Evolutionary conservation across 1,139 yeast genomes (phyloP).

Genomic region (Tardiomyces blankii): DNA sequence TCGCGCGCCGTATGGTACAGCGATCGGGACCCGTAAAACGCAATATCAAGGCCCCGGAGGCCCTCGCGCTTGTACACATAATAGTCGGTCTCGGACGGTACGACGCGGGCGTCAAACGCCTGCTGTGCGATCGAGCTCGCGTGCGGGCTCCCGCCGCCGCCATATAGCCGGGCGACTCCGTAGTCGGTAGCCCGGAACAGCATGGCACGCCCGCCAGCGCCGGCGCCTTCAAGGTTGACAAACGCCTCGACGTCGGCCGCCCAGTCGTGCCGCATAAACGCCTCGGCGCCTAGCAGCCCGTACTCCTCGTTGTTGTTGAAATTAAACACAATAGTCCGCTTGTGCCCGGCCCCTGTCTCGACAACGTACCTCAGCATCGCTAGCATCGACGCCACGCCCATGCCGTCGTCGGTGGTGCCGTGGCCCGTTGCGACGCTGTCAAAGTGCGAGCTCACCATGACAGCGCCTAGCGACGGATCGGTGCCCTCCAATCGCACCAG

Average conservation of each 20-base stretch:
- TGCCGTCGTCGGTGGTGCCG: constrained; percentile 91
- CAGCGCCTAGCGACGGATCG: constrained; percentile 45
- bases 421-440: constrained; percentile 83
- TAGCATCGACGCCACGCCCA: constrained; percentile 76
- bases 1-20: constrained; percentile 75
- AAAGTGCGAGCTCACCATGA: constrained; percentile 73
- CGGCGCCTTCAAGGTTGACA: constrained; percentile 89
- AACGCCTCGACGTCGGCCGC: constrained; percentile 49
- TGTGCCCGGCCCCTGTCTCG: constrained; percentile 38
- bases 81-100: constrained; percentile 80
- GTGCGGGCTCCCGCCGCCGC: constrained; percentile 45
- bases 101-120: constrained; percentile 63
- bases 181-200: constrained; percentile 76
- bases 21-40: constrained; percentile 66
- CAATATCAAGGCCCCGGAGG: constrained; percentile 72
- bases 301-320: constrained; percentile 89
- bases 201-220: constrained; percentile 83
- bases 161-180: constrained; percentile 52
- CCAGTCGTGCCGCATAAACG: constrained; percentile 73
- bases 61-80: constrained; percentile 58
- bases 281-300: constrained; percentile 74
- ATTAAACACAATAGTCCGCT: constrained; percentile 65
- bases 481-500: constrained; percentile 62
- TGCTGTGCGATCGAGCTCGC: constrained; percentile 74
- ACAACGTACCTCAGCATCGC: constrained; percentile 51